phyloP scores from a whole-genome alignment of 2,329 filamentous ascomycete genomes.

The Neospermospora avenae region DNA sequence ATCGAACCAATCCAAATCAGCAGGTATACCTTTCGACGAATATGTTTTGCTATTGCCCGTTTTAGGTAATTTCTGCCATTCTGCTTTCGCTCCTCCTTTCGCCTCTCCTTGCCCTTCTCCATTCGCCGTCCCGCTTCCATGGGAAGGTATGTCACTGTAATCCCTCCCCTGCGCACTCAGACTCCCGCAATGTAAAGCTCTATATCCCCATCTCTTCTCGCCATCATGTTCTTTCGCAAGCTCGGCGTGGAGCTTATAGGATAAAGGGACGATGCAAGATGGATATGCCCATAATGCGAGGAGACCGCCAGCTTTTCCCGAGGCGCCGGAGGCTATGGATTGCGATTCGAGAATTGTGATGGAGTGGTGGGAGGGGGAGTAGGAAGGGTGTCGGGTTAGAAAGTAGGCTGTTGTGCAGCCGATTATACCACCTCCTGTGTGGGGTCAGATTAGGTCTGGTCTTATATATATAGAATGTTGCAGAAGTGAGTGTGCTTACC shows the following conservation, averaged over 20 bases:
- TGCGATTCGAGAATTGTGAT: constrained; percentile 87
- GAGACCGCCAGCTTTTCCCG: constrained; percentile 90
- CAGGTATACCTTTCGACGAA: constrained; percentile 61
- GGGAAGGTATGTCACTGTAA: constrained; percentile 1
- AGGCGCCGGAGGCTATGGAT: constrained; percentile 83
- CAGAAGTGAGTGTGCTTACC: constrained; percentile 22
- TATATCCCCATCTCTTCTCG: constrained; percentile 79
- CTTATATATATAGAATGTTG: not conserved
- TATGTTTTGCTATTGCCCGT: constrained; percentile 47
- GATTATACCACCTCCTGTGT: constrained; percentile 75
- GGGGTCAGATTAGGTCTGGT: not conserved
- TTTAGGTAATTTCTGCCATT: constrained; percentile 62
- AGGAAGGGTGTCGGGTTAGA: constrained; percentile 79
- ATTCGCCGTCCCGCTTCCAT: not conserved
- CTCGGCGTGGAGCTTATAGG: constrained; percentile 78
- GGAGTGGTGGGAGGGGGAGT: constrained; percentile 68
- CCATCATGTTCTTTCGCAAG: constrained; percentile 83
- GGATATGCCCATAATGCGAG: constrained; percentile 93
- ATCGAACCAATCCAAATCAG: constrained; percentile 82
- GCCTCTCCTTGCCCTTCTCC: not conserved
- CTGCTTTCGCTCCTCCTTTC: constrained; percentile 33
- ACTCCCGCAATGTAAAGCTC: constrained; percentile 68
- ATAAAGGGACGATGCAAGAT: constrained; percentile 75
- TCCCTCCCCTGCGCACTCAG: constrained; percentile 29
- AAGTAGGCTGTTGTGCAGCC: constrained; percentile 90